phyloP scores from a whole-genome alignment of 139 green algal genomes.

The Tetradesmus obliquus region DNA sequence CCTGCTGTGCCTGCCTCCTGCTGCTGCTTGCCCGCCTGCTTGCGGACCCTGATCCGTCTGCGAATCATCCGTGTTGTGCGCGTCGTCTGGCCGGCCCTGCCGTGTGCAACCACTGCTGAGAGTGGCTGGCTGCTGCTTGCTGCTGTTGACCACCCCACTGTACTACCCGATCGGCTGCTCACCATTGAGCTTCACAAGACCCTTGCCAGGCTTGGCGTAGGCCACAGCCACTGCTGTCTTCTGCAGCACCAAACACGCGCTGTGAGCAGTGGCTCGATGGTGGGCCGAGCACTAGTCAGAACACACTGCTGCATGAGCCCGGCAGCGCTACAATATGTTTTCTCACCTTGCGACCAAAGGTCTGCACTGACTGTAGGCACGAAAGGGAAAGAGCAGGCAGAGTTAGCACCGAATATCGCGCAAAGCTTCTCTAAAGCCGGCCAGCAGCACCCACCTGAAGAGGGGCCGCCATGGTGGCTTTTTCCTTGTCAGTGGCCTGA shows the following conservation, averaged over 20 bases:
- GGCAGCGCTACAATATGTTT: background rate
- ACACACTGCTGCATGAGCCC: constrained; percentile 12
- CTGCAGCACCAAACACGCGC: constrained; percentile 66
- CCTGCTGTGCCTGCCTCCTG: background rate
- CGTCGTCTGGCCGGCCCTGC: background rate
- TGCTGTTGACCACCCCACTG: background rate
- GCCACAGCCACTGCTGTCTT: constrained; percentile 98
- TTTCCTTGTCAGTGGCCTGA: constrained; percentile 21
- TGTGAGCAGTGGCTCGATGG: background rate
- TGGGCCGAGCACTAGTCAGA: background rate
- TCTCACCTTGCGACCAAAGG: constrained; percentile 93
- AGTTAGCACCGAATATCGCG: background rate
- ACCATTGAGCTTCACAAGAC: constrained; percentile 98
- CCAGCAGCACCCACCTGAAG: constrained; percentile 2
- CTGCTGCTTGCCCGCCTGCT: background rate
- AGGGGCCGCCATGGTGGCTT: constrained; percentile 28
- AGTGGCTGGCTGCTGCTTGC: background rate
- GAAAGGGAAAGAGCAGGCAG: background rate
- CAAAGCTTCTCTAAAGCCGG: background rate
- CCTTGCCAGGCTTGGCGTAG: constrained; percentile 93
- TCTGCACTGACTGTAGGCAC: constrained; percentile 91
- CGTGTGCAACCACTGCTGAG: background rate
- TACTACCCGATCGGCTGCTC: constrained; percentile 28
- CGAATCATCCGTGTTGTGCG: background rate
- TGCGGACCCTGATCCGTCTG: background rate